Percentiles rank a stretch among this genome's conserved stretches.
Conservation (phyloP, 2,329 filamentous ascomycete genomes). For the Pestalotiopsis sp. region DNA sequence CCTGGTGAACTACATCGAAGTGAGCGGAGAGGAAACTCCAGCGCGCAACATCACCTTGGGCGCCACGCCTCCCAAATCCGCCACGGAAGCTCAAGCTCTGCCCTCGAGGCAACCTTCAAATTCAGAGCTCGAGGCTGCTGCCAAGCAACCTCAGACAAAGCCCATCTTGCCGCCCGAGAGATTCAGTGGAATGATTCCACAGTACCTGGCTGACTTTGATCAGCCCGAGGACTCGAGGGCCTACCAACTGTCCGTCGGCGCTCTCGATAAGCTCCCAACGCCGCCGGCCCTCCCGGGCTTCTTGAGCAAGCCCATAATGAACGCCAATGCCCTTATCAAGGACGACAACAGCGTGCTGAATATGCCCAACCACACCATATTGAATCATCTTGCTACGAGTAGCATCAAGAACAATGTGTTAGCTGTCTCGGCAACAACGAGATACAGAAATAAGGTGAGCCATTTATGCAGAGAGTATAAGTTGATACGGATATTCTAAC, state of each 20-base stretch:
- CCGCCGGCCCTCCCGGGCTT: conserved; percentile 89
- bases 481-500: neutral
- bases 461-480: neutral
- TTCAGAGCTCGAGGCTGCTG: conserved; percentile 40
- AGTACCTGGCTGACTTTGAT: conserved; percentile 85
- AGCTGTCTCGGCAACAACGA: conserved; percentile 93
- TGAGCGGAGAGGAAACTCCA: conserved; percentile 56
- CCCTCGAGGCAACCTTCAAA: conserved; percentile 33
- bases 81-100: conserved; percentile 28
- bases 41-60: conserved; percentile 29
- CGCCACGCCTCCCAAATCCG: conserved; percentile 24
- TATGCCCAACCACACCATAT: conserved; percentile 94
- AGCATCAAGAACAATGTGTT: conserved; percentile 97
- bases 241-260: conserved; percentile 73
- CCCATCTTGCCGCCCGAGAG: conserved; percentile 53
- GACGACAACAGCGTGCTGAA: conserved; percentile 97
- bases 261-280: conserved; percentile 76
- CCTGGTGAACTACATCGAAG: conserved; percentile 96
- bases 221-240: conserved; percentile 74
- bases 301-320: conserved; percentile 90
- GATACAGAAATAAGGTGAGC: conserved; percentile 89
- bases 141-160: conserved; percentile 52
- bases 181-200: conserved; percentile 76
- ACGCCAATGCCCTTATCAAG: conserved; percentile 88
- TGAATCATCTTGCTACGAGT: conserved; percentile 95